Evolutionary conservation across 148 eudicot genomes (phyloP), one percentile per base, ranked within the genome.

Genomic region (Selenicereus undatus): DNA sequence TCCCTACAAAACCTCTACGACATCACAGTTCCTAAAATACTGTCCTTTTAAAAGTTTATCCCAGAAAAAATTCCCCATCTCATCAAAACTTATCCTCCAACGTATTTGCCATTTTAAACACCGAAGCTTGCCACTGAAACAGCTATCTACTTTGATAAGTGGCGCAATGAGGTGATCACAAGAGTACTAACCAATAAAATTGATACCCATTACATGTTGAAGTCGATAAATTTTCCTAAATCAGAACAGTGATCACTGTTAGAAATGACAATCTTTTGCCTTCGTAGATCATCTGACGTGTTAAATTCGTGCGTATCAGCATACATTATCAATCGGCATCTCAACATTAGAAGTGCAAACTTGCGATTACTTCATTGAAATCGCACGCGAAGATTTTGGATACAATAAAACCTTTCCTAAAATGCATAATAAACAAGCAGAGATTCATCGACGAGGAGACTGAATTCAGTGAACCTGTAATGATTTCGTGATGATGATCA

Each of bases 361-460:
- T 2, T 32, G 32, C 2, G 32, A 32, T 32, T 32, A 32, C 32
- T 32, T 32, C 32, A 39, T 4, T 39, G 43, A 39, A 39, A 39
- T 39, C 43, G 43, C 43, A 32, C 0, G 5, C 43, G 8, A 39
- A 1, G 43, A 32, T 32, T 39, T 4, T 39, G 8, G 43, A 39
- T 7, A 39, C 43, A 4, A 39, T 39, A 39, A 32, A 39, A 39
- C 43, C 43, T 39, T 39, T 4, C 43, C 43, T 39, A 39, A 39
- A 39, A 39, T 5, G 8, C 7, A 39, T 39, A 39, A 39, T 39
- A 39, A 39, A 39, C 43, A 39, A 39, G 43, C 78, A 42, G 90
- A 75, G 92, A 86, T 82, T 86, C 92, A 12, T 81, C 35, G 13
- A 92, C 88, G 3, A 92, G 87, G n/a, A 84, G 87, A 83, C 56